phyloP scores from a whole-genome alignment of 768 basidiomycete genomes.

The Tricholomella constricta region DNA sequence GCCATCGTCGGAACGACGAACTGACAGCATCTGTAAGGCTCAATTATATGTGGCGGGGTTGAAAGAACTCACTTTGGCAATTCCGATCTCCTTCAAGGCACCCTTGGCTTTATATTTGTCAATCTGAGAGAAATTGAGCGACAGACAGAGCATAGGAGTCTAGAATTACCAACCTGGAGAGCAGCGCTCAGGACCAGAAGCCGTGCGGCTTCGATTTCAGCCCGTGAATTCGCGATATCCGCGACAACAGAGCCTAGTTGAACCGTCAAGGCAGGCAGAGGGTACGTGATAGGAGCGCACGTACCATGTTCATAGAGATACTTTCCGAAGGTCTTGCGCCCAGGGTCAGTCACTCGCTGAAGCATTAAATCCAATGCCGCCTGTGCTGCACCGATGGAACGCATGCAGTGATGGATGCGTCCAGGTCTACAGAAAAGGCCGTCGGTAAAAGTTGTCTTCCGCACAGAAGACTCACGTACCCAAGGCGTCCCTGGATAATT shows the following conservation, averaged over 20 bases:
- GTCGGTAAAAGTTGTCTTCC: background rate
- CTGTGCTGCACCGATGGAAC: conserved; percentile 88
- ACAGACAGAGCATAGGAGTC: background rate
- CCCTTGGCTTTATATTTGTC: conserved; percentile 92
- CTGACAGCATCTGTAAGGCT: conserved; percentile 41
- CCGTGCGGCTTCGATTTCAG: conserved; percentile 88
- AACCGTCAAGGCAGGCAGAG: background rate
- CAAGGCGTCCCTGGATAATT: conserved; percentile 95
- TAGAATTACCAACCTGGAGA: conserved; percentile 52
- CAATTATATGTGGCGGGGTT: background rate
- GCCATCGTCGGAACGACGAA: conserved; percentile 95
- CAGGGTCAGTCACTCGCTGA: conserved; percentile 88
- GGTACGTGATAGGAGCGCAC: conserved; percentile 13
- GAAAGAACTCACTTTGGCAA: conserved; percentile 74
- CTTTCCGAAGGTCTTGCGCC: conserved; percentile 93
- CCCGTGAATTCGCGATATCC: conserved; percentile 89
- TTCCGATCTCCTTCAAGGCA: conserved; percentile 95
- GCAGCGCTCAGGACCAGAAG: conserved; percentile 93
- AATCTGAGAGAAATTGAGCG: conserved; percentile 51
- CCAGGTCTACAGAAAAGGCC: conserved; percentile 62
- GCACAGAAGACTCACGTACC: conserved; percentile 45
- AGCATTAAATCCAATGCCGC: conserved; percentile 86
- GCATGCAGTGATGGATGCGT: conserved; percentile 98
- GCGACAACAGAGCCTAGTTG: conserved; percentile 77
- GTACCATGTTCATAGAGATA: conserved; percentile 86